phyloP scores from a whole-genome alignment of 768 basidiomycete genomes.

The Pisolithus albus region DNA sequence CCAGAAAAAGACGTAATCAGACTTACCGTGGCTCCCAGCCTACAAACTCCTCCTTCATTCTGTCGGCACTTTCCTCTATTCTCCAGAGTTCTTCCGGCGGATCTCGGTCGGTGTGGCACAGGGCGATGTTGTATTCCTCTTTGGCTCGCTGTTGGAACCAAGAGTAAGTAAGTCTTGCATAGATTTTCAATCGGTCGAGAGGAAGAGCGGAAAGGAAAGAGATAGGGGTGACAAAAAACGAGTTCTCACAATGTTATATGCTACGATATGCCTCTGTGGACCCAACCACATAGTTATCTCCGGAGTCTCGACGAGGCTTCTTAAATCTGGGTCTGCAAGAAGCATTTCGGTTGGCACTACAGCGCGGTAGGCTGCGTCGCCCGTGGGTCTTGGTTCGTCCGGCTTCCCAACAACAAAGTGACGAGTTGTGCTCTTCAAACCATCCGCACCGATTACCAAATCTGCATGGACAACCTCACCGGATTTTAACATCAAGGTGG shows the following conservation, averaged over 20 bases:
- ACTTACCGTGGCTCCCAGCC: conserved; percentile 44
- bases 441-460: conserved; percentile 45
- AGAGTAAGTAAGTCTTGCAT: no score
- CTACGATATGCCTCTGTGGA: conserved; percentile 40
- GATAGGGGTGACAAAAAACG: no score
- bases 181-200: no score
- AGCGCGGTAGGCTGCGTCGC: conserved; percentile 58
- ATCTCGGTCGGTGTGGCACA: conserved; percentile 34
- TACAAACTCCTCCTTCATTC: conserved; percentile 42
- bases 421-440: conserved; percentile 45
- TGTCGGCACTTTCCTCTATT: conserved; percentile 34
- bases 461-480: conserved; percentile 39
- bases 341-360: conserved; percentile 40
- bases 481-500: conserved; percentile 33
- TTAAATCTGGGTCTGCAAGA: conserved; percentile 46
- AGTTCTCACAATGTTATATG: conserved; percentile 36
- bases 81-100: conserved; percentile 38
- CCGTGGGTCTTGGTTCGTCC: conserved; percentile 45
- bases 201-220: no score
- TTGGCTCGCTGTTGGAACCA: conserved; percentile 23
- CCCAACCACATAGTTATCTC: conserved; percentile 59
- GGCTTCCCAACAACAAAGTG: conserved; percentile 43
- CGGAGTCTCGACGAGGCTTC: conserved; percentile 40
- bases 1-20: background rate
- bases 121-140: conserved; percentile 40